phyloP scores from a whole-genome alignment of 306 rosid genomes.

The Cyamopsis tetragonoloba region DNA sequence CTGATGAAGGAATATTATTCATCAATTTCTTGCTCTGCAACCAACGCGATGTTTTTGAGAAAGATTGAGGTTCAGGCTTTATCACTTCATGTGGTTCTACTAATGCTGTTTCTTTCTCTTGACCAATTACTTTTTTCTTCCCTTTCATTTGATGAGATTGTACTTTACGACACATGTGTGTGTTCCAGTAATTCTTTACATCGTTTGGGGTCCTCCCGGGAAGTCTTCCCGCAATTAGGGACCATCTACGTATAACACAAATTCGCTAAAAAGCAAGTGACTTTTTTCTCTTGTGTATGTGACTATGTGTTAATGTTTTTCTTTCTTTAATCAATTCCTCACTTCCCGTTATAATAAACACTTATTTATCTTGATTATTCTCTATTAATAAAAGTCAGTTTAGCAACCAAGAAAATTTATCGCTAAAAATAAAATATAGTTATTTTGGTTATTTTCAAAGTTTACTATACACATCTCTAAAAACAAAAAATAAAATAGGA shows the following conservation, averaged over 20 bases:
- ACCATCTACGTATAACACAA: constrained; percentile 37
- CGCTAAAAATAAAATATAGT: too few relatives aligned
- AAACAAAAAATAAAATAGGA: too few relatives aligned
- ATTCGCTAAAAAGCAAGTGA: too few relatives aligned
- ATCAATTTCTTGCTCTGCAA: not conserved
- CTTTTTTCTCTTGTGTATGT: too few relatives aligned
- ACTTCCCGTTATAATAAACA: too few relatives aligned
- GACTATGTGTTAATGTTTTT: too few relatives aligned
- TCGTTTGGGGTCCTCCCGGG: constrained; percentile 33
- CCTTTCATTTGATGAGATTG: not conserved
- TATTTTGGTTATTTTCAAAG: too few relatives aligned
- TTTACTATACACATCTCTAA: too few relatives aligned
- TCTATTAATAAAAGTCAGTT: too few relatives aligned
- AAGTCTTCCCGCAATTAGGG: constrained; percentile 35
- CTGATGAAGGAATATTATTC: not conserved
- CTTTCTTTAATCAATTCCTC: too few relatives aligned
- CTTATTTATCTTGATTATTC: too few relatives aligned
- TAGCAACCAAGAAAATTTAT: too few relatives aligned
- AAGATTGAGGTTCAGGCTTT: constrained; percentile 21
- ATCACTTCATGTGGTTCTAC: not conserved
- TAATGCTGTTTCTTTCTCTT: not conserved
- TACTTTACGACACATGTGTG: not conserved
- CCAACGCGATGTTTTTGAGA: not conserved
- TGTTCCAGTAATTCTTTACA: constrained; percentile 34
- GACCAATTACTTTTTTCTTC: not conserved